A percentile compares a stretch with the other conserved stretches of the same genome.
Conservation (phyloP, 75 land plant genomes). For the Pinus tabuliformis region DNA sequence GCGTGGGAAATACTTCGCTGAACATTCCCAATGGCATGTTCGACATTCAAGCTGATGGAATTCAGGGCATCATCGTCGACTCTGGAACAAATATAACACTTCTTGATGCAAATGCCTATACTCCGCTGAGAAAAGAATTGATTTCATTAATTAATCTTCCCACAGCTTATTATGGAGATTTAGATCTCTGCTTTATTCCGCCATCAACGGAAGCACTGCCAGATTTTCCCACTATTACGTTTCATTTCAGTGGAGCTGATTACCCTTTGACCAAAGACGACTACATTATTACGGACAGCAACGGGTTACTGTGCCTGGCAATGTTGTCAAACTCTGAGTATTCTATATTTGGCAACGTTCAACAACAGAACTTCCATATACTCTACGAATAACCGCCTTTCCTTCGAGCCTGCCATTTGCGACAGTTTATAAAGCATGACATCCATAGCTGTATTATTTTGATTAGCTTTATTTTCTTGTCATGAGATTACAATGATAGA, state of each 20-base stretch:
- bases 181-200: too few relatives aligned
- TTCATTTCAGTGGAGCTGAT: constrained; percentile 21
- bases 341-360: constrained; percentile 33
- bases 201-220: too few relatives aligned
- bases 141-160: too few relatives aligned
- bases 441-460: too few relatives aligned
- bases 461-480: too few relatives aligned
- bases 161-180: too few relatives aligned
- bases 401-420: neutral
- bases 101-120: constrained; percentile 3
- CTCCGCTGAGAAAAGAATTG: constrained; percentile 6
- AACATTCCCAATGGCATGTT: constrained; percentile 3
- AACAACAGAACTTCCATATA: constrained; percentile 38
- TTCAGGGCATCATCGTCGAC: constrained; percentile 31
- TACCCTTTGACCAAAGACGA: constrained; percentile 13
- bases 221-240: constrained; percentile 15
- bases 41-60: neutral
- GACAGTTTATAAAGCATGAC: too few relatives aligned
- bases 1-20: constrained; percentile 13
- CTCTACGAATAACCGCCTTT: constrained; percentile 11
- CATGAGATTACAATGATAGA: too few relatives aligned
- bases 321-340: constrained; percentile 1
- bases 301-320: constrained; percentile 23
- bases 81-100: constrained; percentile 40
- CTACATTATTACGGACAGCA: constrained; percentile 14